These are phyloP conservation scores for Persicaria tinctoria DNA, from an alignment of 148 eudicot species.

Conservation along the genomic window DNA sequence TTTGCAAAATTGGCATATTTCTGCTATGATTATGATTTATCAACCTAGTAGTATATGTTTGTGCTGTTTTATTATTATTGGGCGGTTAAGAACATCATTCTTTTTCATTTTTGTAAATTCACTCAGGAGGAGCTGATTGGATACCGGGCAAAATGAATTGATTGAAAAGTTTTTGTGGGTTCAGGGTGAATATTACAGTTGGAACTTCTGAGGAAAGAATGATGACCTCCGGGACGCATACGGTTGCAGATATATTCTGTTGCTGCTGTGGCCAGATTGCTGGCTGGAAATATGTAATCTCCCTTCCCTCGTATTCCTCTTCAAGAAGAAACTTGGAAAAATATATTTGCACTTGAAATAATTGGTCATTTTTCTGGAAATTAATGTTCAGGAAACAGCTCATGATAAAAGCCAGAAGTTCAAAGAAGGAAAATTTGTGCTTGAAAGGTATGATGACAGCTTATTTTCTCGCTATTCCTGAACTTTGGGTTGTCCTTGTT, in stretches of 20 bases:
- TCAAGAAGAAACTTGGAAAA: no score
- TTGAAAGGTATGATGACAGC: slow-evolving; percentile 51
- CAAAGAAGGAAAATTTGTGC: slow-evolving; percentile 85
- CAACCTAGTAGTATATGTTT: background rate
- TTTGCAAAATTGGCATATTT: background rate
- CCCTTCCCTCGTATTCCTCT: background rate
- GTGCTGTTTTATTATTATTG: background rate
- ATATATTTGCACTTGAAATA: background rate
- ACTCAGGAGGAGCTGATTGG: background rate
- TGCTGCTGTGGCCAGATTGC: slow-evolving; percentile 81
- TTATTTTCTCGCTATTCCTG: background rate
- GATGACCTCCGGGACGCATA: slow-evolving; percentile 86
- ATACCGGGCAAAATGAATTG: background rate
- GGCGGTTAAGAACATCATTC: background rate
- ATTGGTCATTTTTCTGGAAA: background rate
- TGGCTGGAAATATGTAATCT: slow-evolving; percentile 89
- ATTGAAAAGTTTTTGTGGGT: slow-evolving; percentile 3
- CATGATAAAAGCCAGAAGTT: slow-evolving; percentile 78
- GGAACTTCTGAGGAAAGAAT: slow-evolving; percentile 61
- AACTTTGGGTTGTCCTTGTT: background rate
- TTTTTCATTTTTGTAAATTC: background rate
- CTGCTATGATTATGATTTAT: background rate
- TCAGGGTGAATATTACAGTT: slow-evolving; percentile 51
- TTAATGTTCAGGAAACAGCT: slow-evolving; percentile 48
- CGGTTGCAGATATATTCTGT: slow-evolving; percentile 78